Evolutionary conservation across 73 alveolate species (phyloP), one percentile per base, ranked within the genome.

Genomic region (Blepharisma stoltei): DNA sequence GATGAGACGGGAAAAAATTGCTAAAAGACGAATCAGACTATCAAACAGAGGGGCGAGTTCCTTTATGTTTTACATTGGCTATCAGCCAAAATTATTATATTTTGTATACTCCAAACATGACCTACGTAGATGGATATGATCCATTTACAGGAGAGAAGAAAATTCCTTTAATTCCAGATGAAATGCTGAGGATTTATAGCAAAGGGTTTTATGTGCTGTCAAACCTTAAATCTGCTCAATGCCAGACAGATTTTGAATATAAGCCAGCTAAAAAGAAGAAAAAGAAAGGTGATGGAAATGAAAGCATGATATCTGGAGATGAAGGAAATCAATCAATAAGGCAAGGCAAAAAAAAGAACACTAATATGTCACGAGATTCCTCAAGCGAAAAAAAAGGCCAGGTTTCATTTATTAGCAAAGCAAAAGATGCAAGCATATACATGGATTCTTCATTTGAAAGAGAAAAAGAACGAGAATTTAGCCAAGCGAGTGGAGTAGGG

Each of bases 91-190:
- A 5, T 2, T 60, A 60, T 25, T 60, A 60, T 25, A n/a, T 60
- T n/a, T 5, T 60, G 2, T 60, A 60, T 47, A 60, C 73, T 14
- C 73, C 73, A 14, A 60, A 60, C 5, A 60, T 60, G 73, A 18
- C 49, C 48, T 60, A 60, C 5, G 45, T 60, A 14, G 73, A 60
- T 25, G 73, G 73, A 38, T 60, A 60, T 60, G 73, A 60, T 2
- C 18, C 73, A 25, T 60, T 60, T 60, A 25, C 37, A 14, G 73
- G 73, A 14, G 23, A 25, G 2, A 38, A 2, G 11, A 60, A 60
- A 20, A 60, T 60, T 25, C 37, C 37, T 25, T n/a, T 18, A 18
- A 60, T 60, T 38, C 73, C 73, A 18, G 73, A 60, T 4, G 11
- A n/a, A 14, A 60, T 25, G 48, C 3, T 60, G 73, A 11, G 18